Percentiles rank a stretch among this genome's conserved stretches.
Conservation (phyloP, 768 basidiomycete genomes). For the Royoungia palumana region DNA sequence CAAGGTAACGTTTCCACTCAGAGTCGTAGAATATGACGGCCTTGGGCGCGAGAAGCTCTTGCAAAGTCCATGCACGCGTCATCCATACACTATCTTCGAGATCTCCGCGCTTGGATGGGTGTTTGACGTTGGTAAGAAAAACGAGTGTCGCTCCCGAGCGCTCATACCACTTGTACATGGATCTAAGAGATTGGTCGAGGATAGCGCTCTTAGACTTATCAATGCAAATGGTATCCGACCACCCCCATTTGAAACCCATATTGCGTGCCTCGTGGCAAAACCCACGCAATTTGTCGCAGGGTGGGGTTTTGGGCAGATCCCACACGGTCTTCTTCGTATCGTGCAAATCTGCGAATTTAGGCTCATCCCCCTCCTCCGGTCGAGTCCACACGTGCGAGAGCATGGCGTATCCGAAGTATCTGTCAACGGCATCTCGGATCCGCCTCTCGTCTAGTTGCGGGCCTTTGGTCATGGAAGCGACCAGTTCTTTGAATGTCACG, state of each 20-base stretch:
- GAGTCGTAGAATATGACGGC: constrained; percentile 10
- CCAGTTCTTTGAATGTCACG: not conserved
- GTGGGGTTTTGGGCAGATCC: not conserved
- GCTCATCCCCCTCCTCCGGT: constrained; percentile 4
- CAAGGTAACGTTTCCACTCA: constrained; percentile 10
- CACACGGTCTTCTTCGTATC: constrained; percentile 1
- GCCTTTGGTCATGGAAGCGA: constrained; percentile 10
- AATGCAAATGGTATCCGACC: constrained; percentile 13
- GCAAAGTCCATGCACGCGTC: constrained; percentile 16
- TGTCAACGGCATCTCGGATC: not conserved
- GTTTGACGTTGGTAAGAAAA: not conserved
- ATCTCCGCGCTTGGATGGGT: not conserved
- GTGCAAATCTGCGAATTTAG: constrained; percentile 6
- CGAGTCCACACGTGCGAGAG: constrained; percentile 13
- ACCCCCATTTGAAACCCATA: constrained; percentile 14
- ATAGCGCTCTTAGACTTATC: not conserved
- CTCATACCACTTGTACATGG: constrained; percentile 16
- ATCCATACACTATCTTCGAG: constrained; percentile 4
- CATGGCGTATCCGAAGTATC: constrained; percentile 11
- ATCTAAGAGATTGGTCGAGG: constrained; percentile 7
- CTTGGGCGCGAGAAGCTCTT: constrained; percentile 12
- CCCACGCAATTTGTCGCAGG: constrained; percentile 1
- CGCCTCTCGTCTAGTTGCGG: constrained; percentile 1
- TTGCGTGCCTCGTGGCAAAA: constrained; percentile 7
- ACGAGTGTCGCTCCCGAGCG: constrained; percentile 3